Evolutionary conservation across 306 rosid species (phyloP), one percentile per base, ranked within the genome.

Genomic region (Pterocarpus santalinus): DNA sequence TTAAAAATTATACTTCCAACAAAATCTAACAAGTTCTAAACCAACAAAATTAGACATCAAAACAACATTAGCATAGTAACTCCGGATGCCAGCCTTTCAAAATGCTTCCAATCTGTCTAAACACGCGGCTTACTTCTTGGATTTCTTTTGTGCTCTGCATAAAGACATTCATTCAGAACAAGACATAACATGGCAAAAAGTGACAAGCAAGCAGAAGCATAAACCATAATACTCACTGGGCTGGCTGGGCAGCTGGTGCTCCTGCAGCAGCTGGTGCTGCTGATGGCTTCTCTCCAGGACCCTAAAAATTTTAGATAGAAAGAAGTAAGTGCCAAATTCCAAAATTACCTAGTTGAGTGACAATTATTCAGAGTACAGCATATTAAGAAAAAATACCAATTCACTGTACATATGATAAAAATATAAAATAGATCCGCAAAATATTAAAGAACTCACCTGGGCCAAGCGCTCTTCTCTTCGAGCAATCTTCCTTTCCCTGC

Each of bases 381-480:
- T 22, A 22, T 22, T 22, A 22, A 22, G 28, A 22, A 22, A 22
- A 22, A 22, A 22, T 1, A 63, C 9, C 36, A 9, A 65, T 17
- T 75, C 0, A 33, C 5, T 22, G 28, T 22, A 22, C 14, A 35
- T 22, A 56, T 5, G 9, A 43, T 10, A 22, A 22, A 22, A 22
- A 22, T 22, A 22, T 22, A 22, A 22, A 22, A 22, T 22, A 22
- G 28, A 22, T 22, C 28, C 28, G 1, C 1, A 1, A 22, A 22
- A 22, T 22, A 22, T 22, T 10, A 43, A 10, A 43, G 8, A 34
- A 35, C 76, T 78, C 74, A 95, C 99, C 85, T 89, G 97, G 13
- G 97, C 95, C 65, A 95, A 81, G 22, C 99, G 99, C 74, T 95
- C 99, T 87, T 93, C 99, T 83, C 99, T 91, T 52, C 97, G 80